Base-by-base conservation (phyloP, 345 rosid genomes). In the Orychophragmus violaceus region DNA sequence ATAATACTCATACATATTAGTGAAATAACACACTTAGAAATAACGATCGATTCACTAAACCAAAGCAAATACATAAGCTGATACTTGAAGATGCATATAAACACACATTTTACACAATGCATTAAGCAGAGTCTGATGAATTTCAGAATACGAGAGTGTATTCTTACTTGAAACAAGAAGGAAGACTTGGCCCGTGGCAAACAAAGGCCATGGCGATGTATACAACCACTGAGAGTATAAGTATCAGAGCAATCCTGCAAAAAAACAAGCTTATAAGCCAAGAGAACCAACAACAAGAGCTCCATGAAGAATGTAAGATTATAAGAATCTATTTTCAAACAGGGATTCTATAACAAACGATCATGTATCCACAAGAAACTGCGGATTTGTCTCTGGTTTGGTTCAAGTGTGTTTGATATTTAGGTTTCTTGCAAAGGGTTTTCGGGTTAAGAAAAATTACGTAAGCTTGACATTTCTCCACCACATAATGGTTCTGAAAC, bases 381-480 rank as follows among this genome's bases (percentile, higher is more conserved):
- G 23, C 16, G 23, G 17, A 12, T 45, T 30, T n/a, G 56, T 41
- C 19, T 53, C 30, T 19, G n/a, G n/a, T n/a, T n/a, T n/a, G n/a
- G n/a, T n/a, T n/a, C n/a, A n/a, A n/a, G n/a, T 0, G 10, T 53
- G 30, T 14, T 29, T 57, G 29, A 2, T 28, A 51, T 12, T 14
- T 22, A 32, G 25, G 50, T 48, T 42, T 5, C 3, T 19, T 11
- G 9, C 36, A 63, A 17, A 17, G 35, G 50, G 5, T 39, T 39
- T 29, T 51, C 2, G 49, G 60, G 18, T 16, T 25, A 1, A 69
- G 48, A 50, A 59, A 64, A 64, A 87, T 35, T 83, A 94, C 99
- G 80, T 86, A 56, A 94, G 96, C 83, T 85, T 83, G 74, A 87
- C 85, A 33, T 94, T 94, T 82, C 88, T 83, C 99, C 99, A 94